Percentiles rank a stretch among this genome's conserved stretches.
Evolutionary conservation across 2,329 filamentous ascomycete genomes (phyloP).

Genomic region (Scorias spongiosa): DNA sequence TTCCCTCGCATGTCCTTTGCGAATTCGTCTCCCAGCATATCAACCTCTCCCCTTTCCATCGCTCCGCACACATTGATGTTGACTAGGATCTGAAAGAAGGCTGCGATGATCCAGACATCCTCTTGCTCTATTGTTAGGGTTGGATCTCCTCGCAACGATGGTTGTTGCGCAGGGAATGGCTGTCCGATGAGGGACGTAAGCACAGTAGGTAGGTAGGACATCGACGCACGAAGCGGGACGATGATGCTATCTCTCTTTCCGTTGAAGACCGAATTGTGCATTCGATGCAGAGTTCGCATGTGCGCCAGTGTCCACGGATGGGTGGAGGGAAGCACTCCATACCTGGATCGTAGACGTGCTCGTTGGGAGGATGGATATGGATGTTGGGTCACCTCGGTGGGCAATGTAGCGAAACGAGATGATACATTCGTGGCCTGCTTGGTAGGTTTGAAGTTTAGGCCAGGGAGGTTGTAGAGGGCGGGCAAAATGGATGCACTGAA

Average conservation of each 20-base stretch:
- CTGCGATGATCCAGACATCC: constrained; percentile 16
- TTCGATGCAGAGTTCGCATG: constrained; percentile 22
- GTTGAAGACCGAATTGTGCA: constrained; percentile 18
- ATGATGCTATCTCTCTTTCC: constrained; percentile 15
- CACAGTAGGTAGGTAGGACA: neutral
- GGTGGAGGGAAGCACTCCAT: constrained; percentile 16
- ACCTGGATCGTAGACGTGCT: constrained; percentile 17
- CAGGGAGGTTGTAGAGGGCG: neutral
- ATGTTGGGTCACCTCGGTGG: constrained; percentile 1
- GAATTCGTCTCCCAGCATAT: constrained; percentile 15
- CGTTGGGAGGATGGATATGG: constrained; percentile 9
- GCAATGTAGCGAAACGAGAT: neutral
- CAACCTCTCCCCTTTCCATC: constrained; percentile 15
- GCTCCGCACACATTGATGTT: constrained; percentile 5
- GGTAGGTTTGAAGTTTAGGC: neutral
- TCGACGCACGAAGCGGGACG: constrained; percentile 5
- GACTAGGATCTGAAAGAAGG: constrained; percentile 18
- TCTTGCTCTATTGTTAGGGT: constrained; percentile 10
- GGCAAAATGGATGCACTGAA: neutral
- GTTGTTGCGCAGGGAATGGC: neutral
- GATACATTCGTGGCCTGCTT: neutral
- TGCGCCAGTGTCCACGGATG: constrained; percentile 22
- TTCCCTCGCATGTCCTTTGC: constrained; percentile 10
- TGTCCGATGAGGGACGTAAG: neutral
- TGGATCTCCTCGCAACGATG: neutral